Evolutionary conservation across 116 monocot species (phyloP).

Genomic region (Iris pallida): DNA sequence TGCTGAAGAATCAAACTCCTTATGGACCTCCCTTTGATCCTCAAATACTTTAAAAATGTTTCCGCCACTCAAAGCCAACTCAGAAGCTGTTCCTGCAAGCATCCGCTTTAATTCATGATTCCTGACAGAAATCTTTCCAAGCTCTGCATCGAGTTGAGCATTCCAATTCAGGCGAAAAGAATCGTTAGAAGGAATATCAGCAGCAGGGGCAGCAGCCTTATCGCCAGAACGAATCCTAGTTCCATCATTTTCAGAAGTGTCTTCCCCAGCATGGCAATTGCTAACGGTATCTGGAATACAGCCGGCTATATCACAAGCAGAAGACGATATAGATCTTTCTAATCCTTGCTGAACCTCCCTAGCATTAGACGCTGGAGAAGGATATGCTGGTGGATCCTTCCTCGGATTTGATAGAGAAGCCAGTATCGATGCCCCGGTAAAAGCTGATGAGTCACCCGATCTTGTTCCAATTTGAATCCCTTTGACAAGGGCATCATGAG

Average conservation of each 20-base stretch:
- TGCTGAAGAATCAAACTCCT: constrained; percentile 26
- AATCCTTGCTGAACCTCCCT: constrained; percentile 29
- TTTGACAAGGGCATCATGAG: constrained; percentile 20
- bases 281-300: constrained; percentile 24
- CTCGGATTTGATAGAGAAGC: constrained; percentile 69
- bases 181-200: constrained; percentile 30
- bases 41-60: constrained; percentile 30
- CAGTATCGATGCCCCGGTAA: constrained; percentile 77
- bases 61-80: constrained; percentile 57
- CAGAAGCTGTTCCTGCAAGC: constrained; percentile 35
- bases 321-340: constrained; percentile 15
- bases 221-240: constrained; percentile 18
- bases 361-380: constrained; percentile 27
- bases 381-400: constrained; percentile 36
- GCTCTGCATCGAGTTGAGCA: constrained; percentile 34
- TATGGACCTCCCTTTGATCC: constrained; percentile 40
- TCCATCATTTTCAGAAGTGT: constrained; percentile 19
- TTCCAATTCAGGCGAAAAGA: constrained; percentile 17
- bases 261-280: constrained; percentile 15
- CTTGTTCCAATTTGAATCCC: constrained; percentile 40
- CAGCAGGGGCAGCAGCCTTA: constrained; percentile 12
- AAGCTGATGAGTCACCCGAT: constrained; percentile 62
- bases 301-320: constrained; percentile 29
- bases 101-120: constrained; percentile 35
- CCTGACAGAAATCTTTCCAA: constrained; percentile 25